phyloP scores from a whole-genome alignment of 768 basidiomycete genomes.

The Lyophyllum shimeji region DNA sequence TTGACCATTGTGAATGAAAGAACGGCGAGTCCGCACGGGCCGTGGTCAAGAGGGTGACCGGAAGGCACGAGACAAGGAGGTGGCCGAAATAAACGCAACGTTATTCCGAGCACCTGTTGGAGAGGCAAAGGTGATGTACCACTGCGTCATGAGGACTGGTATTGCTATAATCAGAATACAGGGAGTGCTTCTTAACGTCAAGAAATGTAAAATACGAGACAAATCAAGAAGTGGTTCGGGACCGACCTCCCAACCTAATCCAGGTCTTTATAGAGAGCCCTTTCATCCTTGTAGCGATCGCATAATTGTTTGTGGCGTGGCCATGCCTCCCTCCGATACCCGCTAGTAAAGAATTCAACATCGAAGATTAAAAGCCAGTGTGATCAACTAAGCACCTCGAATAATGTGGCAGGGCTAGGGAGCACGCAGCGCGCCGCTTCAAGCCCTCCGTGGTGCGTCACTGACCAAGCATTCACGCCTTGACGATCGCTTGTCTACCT shows the following conservation, averaged over 20 bases:
- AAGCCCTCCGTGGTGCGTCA: neutral
- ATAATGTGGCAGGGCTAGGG: neutral
- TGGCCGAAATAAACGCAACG: neutral
- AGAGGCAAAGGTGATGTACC: neutral
- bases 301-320: slow-evolving; percentile 2
- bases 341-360: neutral
- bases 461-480: neutral
- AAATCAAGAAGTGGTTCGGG: neutral
- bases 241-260: neutral
- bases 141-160: neutral
- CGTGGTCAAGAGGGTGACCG: neutral
- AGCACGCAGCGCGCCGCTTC: slow-evolving; percentile 1
- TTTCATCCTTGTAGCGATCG: neutral
- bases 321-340: slow-evolving; percentile 7
- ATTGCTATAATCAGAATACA: neutral
- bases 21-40: neutral
- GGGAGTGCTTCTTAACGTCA: neutral
- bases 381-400: neutral
- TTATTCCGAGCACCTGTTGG: neutral
- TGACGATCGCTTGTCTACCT: slow-evolving; percentile 1
- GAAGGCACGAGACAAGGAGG: neutral
- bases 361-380: neutral
- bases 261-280: slow-evolving; percentile 1
- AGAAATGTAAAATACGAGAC: neutral
- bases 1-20: neutral